Evolutionary conservation across 140 eudicot genomes (phyloP), one percentile per base, ranked within the genome.

Genomic region (Cichorium intybus): DNA sequence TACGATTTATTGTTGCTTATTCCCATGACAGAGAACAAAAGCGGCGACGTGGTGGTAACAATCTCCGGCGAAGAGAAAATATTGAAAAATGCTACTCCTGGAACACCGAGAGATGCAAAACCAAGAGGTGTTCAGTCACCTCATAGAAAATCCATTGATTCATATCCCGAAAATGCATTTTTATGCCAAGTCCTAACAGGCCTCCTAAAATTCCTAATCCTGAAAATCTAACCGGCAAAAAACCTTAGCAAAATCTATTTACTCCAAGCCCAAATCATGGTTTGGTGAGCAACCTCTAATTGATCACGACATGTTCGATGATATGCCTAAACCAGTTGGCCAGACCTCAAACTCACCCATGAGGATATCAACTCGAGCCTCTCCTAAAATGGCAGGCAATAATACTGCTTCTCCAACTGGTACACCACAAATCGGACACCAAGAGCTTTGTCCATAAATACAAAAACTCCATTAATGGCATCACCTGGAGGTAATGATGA

Each of bases 231-330:
- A 84, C 76, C 3, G 89, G 10, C 77, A 87, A 33, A 86, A 81
- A 69, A 58, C 83, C 4, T 74, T 81, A 53, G 69, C 86, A 4
- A 71, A 72, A 34, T 62, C 81, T 4, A 28, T 75, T 14, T 75
- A 71, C 77, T 85, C 89, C 2, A 88, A 85, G 69, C 97, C 97
- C 21, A 90, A 84, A 35, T 87, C 95, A 3, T 76, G 97, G 64
- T 87, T 90, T 68, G 97, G 95, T 24, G 97, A 90, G 58, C 94
- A 75, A 28, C 60, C 97, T 39, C 64, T 75, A 29, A 62, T 84
- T 22, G 95, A 90, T 56, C 75, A 80, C 14, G 53, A 58, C 12
- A 62, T 80, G 85, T 63, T 90, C 15, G 97, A 77, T 47, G 79
- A 82, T 14, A 62, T 52, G 17, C 9, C 60, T 48, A 87, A 75